Percentiles rank a stretch among this genome's conserved stretches.
Conservation (phyloP, 2,329 filamentous ascomycete species). For the Talaromyces funiculosus region DNA sequence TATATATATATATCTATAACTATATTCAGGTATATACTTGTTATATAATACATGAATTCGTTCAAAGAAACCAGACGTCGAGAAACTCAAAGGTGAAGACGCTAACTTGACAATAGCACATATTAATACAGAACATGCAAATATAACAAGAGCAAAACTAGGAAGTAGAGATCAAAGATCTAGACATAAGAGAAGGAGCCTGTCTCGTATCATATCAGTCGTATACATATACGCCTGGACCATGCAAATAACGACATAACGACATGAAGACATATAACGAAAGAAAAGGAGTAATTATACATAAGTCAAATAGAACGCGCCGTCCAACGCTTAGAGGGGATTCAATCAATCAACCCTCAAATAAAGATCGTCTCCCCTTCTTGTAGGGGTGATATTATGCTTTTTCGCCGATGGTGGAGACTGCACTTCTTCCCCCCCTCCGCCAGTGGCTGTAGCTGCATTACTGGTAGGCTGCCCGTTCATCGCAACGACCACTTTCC, state of each 20-base stretch:
- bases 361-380: slow-evolving; percentile 12
- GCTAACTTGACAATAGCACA: background rate
- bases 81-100: background rate
- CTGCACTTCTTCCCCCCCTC: background rate
- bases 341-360: slow-evolving; percentile 14
- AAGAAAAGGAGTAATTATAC: slow-evolving; percentile 1
- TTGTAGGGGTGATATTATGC: slow-evolving; percentile 16
- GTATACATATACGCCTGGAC: background rate
- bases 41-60: background rate
- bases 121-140: slow-evolving; percentile 1
- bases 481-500: background rate
- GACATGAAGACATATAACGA: background rate
- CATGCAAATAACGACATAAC: background rate
- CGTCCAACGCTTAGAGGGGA: background rate
- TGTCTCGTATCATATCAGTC: background rate
- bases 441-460: no score
- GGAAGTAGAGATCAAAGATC: background rate
- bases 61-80: background rate
- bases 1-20: no score
- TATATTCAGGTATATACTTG: background rate
- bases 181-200: background rate
- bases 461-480: background rate
- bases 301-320: background rate
- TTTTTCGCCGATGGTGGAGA: background rate
- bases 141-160: background rate